Evolutionary conservation across 148 eudicot species (phyloP).

Genomic region (Euryodendron excelsum): DNA sequence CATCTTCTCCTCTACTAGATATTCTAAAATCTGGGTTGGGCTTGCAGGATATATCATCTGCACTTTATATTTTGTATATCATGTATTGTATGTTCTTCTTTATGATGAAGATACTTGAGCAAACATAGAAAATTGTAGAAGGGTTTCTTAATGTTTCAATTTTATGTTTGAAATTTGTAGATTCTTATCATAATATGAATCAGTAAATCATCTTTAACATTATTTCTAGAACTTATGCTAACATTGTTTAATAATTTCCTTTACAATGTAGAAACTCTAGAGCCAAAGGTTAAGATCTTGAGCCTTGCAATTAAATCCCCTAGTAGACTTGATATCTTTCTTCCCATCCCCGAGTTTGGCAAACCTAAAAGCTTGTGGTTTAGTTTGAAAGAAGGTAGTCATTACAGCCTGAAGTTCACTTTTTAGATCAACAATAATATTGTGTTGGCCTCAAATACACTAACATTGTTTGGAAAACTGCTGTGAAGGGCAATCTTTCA

Average conservation of each 20-base stretch:
- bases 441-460: constrained; percentile 82
- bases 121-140: not conserved
- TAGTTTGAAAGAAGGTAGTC: constrained; percentile 79
- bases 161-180: too few species aligned
- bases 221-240: too few species aligned
- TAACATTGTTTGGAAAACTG: constrained; percentile 89
- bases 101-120: not conserved
- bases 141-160: not conserved
- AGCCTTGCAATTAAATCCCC: constrained; percentile 76
- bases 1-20: not conserved
- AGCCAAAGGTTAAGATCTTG: constrained; percentile 81
- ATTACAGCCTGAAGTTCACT: constrained; percentile 61
- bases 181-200: too few species aligned
- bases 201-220: too few species aligned
- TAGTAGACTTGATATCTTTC: constrained; percentile 64
- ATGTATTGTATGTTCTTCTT: not conserved
- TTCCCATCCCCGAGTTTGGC: constrained; percentile 73
- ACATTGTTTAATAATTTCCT: not conserved
- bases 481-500: constrained; percentile 57
- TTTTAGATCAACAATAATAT: constrained; percentile 80
- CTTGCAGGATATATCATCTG: not conserved
- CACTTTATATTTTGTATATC: not conserved
- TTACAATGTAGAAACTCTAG: constrained; percentile 57
- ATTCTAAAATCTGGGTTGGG: not conserved
- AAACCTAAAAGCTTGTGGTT: constrained; percentile 80